Conservation (phyloP, 805 yeast genomes). For the Kregervanrija fluxuum region DNA sequence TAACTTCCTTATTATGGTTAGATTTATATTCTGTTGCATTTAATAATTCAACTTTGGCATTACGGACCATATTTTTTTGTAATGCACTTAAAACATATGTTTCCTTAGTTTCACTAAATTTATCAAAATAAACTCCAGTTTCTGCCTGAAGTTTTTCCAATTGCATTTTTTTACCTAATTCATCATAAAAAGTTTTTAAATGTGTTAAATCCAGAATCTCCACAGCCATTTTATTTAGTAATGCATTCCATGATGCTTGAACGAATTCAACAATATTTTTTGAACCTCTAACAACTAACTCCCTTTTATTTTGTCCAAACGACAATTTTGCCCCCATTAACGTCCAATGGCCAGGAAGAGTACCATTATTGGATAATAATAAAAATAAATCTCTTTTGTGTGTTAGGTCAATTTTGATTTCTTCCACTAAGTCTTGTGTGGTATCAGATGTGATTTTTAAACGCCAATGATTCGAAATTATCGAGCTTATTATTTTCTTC, state of each 20-base stretch:
- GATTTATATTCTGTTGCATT: constrained; percentile 21
- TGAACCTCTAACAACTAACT: constrained; percentile 24
- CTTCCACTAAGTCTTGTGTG: constrained; percentile 7
- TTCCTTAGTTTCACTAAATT: constrained; percentile 14
- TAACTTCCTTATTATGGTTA: constrained; percentile 12
- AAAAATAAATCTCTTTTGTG: constrained; percentile 26
- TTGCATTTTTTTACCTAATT: constrained; percentile 16
- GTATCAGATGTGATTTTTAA: constrained; percentile 11
- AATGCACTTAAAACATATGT: constrained; percentile 25
- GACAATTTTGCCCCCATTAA: constrained; percentile 28
- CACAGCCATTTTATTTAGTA: constrained; percentile 22
- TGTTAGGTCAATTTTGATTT: constrained; percentile 19
- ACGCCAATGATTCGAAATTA: constrained; percentile 22
- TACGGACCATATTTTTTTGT: constrained; percentile 14
- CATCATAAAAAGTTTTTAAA: constrained; percentile 13
- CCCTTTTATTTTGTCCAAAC: constrained; percentile 18
- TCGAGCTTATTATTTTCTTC: constrained; percentile 13
- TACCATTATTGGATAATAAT: constrained; percentile 26
- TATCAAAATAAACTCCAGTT: constrained; percentile 28
- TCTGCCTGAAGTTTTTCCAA: constrained; percentile 19
- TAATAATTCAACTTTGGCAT: constrained; percentile 22
- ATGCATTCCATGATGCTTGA: constrained; percentile 27
- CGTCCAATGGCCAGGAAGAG: constrained; percentile 28
- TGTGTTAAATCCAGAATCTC: constrained; percentile 16
- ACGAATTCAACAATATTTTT: constrained; percentile 24